phyloP scores from a whole-genome alignment of 1,284 basidiomycete genomes.

The Kalmanozyma brasiliensis region DNA sequence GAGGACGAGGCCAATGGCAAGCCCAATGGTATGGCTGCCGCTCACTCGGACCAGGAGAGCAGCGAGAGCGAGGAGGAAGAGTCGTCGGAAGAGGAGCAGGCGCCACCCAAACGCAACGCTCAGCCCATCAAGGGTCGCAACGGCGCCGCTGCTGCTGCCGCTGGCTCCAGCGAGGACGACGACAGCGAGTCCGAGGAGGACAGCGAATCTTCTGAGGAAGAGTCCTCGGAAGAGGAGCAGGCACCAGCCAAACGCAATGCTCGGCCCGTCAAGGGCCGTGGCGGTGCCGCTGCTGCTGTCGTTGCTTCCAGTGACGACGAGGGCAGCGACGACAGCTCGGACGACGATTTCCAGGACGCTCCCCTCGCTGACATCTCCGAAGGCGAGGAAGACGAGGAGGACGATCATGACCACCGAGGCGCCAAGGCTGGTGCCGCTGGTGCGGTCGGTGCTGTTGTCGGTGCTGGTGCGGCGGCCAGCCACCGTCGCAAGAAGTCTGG shows the following conservation, averaged over 20 bases:
- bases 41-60: not conserved
- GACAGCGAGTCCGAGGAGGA: conserved; percentile 16
- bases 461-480: conserved; percentile 22
- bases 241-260: conserved; percentile 14
- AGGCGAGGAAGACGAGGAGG: conserved; percentile 54
- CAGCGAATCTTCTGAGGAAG: no score
- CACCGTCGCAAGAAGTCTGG: conserved; percentile 38
- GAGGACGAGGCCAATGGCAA: conserved; percentile 5
- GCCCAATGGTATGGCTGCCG: conserved; percentile 2
- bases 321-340: conserved; percentile 35
- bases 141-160: conserved; percentile 12
- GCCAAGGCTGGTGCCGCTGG: conserved; percentile 10
- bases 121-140: no score
- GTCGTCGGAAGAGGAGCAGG: no score
- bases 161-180: conserved; percentile 9
- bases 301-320: conserved; percentile 12
- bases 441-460: conserved; percentile 10
- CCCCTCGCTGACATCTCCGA: conserved; percentile 59
- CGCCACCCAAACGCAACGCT: no score
- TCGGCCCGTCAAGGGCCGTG: conserved; percentile 11
- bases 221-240: conserved; percentile 11
- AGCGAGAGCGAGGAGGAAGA: no score
- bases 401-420: conserved; percentile 20
- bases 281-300: conserved; percentile 20
- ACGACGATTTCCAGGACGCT: conserved; percentile 57